Conservation (phyloP, 805 yeast genomes). For the Kuraishia cidri region DNA sequence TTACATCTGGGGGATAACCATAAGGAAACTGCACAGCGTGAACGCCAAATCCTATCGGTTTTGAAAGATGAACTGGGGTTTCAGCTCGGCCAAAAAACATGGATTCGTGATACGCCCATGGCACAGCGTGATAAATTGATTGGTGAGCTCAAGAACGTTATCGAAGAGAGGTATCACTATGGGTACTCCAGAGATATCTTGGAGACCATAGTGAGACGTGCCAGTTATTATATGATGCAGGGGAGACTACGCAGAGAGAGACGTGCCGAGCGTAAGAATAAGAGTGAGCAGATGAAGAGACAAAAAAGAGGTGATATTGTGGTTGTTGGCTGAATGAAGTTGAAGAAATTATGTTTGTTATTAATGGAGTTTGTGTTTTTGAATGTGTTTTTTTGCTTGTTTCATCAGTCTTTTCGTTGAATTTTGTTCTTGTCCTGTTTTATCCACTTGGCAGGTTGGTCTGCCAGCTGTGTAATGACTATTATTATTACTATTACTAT, state of each 20-base stretch:
- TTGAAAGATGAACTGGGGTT: slow-evolving; percentile 55
- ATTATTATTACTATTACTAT: too few species aligned
- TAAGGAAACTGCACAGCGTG: slow-evolving; percentile 50
- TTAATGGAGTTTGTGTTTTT: too few species aligned
- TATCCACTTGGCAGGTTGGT: too few species aligned
- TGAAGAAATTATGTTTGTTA: too few species aligned
- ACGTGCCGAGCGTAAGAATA: slow-evolving; percentile 33
- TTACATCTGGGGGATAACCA: slow-evolving; percentile 35
- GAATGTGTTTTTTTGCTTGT: too few species aligned
- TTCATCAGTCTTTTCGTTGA: too few species aligned
- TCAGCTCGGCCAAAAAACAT: slow-evolving; percentile 68
- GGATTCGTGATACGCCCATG: slow-evolving; percentile 73
- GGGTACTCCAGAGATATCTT: slow-evolving; percentile 46
- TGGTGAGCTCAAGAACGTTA: slow-evolving; percentile 35
- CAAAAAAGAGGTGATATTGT: too few species aligned
- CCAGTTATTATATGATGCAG: slow-evolving; percentile 75
- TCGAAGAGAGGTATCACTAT: slow-evolving; percentile 35
- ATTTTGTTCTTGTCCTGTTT: too few species aligned
- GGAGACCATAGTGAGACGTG: slow-evolving; percentile 72
- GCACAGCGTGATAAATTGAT: slow-evolving; percentile 40
- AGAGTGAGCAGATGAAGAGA: background rate
- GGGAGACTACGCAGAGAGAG: slow-evolving; percentile 64
- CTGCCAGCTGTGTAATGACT: too few species aligned
- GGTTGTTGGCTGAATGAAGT: too few species aligned
- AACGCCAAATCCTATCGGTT: slow-evolving; percentile 39